Evolutionary conservation across 192 early-diverging fungal genomes (phyloP).

Genomic region (Radiomyces spectabilis): DNA sequence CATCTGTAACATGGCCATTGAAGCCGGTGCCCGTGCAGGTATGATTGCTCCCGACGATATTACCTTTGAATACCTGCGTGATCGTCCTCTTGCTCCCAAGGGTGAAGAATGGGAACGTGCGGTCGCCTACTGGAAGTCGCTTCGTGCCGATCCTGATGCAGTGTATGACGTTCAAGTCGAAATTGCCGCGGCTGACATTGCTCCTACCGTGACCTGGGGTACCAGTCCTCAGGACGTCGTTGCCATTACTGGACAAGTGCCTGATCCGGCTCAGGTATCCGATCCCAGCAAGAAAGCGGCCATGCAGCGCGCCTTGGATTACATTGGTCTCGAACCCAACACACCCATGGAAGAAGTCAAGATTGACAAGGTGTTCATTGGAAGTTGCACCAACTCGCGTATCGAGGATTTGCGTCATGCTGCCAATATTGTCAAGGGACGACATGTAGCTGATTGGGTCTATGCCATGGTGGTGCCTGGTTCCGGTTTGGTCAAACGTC

Average conservation of each 20-base stretch:
- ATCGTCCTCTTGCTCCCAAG: slow-evolving; percentile 48
- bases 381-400: slow-evolving; percentile 66
- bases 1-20: slow-evolving; percentile 73
- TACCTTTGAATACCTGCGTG: slow-evolving; percentile 61
- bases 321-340: slow-evolving; percentile 60
- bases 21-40: slow-evolving; percentile 64
- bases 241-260: slow-evolving; percentile 51
- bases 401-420: slow-evolving; percentile 66
- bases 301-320: slow-evolving; percentile 47
- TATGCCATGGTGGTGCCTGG: slow-evolving; percentile 68
- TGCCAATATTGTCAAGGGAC: slow-evolving; percentile 50
- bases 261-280: slow-evolving; percentile 40
- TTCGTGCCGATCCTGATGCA: slow-evolving; percentile 52
- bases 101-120: slow-evolving; percentile 55
- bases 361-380: slow-evolving; percentile 70
- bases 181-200: slow-evolving; percentile 48
- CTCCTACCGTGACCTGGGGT: slow-evolving; percentile 63
- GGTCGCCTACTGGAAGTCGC: slow-evolving; percentile 52
- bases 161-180: slow-evolving; percentile 55
- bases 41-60: slow-evolving; percentile 66
- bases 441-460: slow-evolving; percentile 49
- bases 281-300: slow-evolving; percentile 37
- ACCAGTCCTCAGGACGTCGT: slow-evolving; percentile 62
- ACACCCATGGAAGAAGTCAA: slow-evolving; percentile 44
- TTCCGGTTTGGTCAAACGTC: slow-evolving; percentile 63